Evolutionary conservation across 208 protist species (phyloP), one percentile per base, ranked within the genome.

Genomic region (Crithidia expoeki): DNA sequence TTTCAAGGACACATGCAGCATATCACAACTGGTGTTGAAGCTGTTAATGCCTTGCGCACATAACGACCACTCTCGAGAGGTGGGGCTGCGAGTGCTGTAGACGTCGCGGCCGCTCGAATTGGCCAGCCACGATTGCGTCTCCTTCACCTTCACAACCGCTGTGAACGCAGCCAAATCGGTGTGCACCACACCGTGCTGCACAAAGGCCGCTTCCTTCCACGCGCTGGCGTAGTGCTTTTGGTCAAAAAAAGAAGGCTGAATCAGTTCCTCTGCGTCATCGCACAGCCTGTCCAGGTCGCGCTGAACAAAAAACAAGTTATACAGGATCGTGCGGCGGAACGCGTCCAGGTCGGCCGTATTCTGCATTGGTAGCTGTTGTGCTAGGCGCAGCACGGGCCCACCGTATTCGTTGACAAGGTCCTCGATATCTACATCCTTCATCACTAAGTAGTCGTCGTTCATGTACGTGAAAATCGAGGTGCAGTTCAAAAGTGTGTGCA

Each of bases 381-480:
- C 36, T 12, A 40, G 36, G 9, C 65, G 53, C 65, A 71, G 65
- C 40, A 71, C 52, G 34, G 53, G 30, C 6, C 53, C n/a, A 46
- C 28, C 53, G 53, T 34, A 69, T 25, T 28, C 51, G 38, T 69
- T 69, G 10, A 69, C 51, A 7, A 69, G 34, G 25, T 69, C 63
- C 17, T 5, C n/a, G 19, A 68, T 16, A 32, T 69, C 63, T 14
- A 69, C 63, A 34, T 60, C 63, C 36, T 60, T 58, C 63, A 69
- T 69, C 30, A 69, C 11, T 17, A 69, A 38, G 51, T 69, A 69
- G 63, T 69, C 63, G 49, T 69, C 63, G 63, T 69, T 69, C 36
- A 69, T 50, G 63, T 60, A 60, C 9, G 51, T 9, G 9, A 60
- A 69, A 33, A 69, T 38, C 25, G 17, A 14, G 17, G 63, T 57